Evolutionary conservation across 2,329 filamentous ascomycete genomes (phyloP).

Genomic region (Cladorrhinum sp.): DNA sequence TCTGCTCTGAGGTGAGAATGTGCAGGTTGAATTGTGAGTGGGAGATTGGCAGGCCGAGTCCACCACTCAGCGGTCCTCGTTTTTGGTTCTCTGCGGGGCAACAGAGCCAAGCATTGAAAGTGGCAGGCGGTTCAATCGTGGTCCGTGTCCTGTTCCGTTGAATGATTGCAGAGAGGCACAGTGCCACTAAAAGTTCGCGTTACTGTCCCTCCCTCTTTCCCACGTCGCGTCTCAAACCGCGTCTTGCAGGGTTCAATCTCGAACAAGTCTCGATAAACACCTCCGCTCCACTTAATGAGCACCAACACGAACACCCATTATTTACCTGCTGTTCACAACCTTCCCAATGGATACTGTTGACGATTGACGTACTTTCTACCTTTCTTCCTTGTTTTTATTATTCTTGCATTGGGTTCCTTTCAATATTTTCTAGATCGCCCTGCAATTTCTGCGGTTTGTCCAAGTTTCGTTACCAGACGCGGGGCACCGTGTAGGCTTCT

Average conservation of each 20-base stretch:
- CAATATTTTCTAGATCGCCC: neutral
- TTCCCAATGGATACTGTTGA: neutral
- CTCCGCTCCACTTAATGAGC: slow-evolving; percentile 9
- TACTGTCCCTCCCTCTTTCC: slow-evolving; percentile 11
- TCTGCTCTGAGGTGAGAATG: too few relatives aligned
- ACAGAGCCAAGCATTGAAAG: neutral
- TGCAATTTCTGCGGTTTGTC: neutral
- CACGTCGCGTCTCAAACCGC: slow-evolving; percentile 23
- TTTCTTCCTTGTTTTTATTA: neutral
- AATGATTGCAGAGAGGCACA: neutral
- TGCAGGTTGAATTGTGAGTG: neutral
- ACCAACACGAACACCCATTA: neutral
- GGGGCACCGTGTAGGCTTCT: slow-evolving; percentile 3
- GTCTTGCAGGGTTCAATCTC: slow-evolving; percentile 16
- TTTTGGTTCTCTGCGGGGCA: neutral
- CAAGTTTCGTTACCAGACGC: neutral
- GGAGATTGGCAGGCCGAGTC: neutral
- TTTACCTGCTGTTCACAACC: neutral
- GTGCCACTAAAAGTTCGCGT: neutral
- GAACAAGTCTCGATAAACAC: slow-evolving; percentile 9
- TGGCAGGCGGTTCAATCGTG: neutral
- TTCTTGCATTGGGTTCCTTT: neutral
- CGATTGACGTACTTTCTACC: slow-evolving; percentile 1
- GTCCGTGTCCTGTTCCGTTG: neutral
- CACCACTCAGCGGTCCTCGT: neutral